Base-by-base conservation (phyloP, 2,329 filamentous ascomycete species). In the Xylariales sp. region DNA sequence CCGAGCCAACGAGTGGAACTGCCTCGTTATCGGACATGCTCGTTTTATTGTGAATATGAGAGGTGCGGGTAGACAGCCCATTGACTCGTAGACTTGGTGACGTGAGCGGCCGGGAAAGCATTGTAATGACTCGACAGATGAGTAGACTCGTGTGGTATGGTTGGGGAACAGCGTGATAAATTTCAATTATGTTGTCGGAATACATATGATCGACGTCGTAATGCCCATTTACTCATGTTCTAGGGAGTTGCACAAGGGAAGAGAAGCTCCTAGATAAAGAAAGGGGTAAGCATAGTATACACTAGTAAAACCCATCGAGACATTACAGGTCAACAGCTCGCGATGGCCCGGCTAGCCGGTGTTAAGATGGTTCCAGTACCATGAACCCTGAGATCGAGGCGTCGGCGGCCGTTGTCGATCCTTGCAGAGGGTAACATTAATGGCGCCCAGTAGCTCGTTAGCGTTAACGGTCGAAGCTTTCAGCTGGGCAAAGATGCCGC, bases 371-470 rank as follows among this genome's bases (percentile, higher is more conserved):
- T 62, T 54, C 58, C 53, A 49, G 30, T 46, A 43, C 53, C 41
- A 34, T 66, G 48, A 28, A 66, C 28, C 64, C n/a, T 43, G 43
- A 28, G 45, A 34, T 45, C 16, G 41, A 59, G 64, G 53, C 46
- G 54, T 54, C 23, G 32, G 41, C 36, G 53, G 53, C 41, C 30
- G 57, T 65, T 41, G 52, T 52, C 56, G 52, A 65, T 62, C 65
- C 65, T 55, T 58, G 56, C 23, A 56, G n/a, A 64, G 57, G 49
- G 62, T 65, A 46, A 52, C 39, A 64, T 39, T 50, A 7, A 64
- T 62, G 62, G 65, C 62, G 62, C 61, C 41, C 45, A 62, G 62
- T 68, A 61, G 34, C 18, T 12, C 30, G 49, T 18, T 57, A 64
- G 65, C 28, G 52, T 55, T 55, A 57, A 62, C 45, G 62, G 62